Evolutionary conservation across 768 basidiomycete species (phyloP), one percentile per base, ranked within the genome.

Genomic region (Scleroderma citrinum): DNA sequence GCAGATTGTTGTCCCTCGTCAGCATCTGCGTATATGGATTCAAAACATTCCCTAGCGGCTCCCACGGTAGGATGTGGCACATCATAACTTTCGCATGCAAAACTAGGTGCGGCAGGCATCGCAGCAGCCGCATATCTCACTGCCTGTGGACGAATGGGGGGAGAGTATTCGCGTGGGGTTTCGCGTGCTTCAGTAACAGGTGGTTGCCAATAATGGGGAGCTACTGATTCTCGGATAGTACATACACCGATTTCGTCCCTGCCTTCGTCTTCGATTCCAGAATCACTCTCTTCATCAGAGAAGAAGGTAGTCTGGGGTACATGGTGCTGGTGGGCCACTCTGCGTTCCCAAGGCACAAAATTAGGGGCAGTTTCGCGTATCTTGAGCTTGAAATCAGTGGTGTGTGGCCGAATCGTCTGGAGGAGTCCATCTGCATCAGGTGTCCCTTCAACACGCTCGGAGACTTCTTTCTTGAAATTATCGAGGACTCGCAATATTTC

Each of bases 321-420:
- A n/a, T n/a, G 7, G 17, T 14, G 30, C 43, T 44, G 47, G 2
- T 12, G 10, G 1, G 36, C 42, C 19, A 47, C 43, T 14, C 35
- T 46, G 16, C 47, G 62, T 21, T 64, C 66, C 53, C 76, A 81
- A 0, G 84, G 83, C 7, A 71, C 54, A 52, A 88, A 87, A 2
- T 73, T 58, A 0, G 85, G 85, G 0, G 80, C 76, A 0, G 84
- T 85, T 0, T 39, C 43, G 1, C 73, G 70, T 37, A 87, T 80
- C 1, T 19, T 12, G 56, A 34, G 26, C 48, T 48, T 24, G 16
- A n/a, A 16, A 53, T 20, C 14, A 2, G 23, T 21, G 11, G 24
- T 8, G 0, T 68, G 65, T 0, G 77, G 75, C 2, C 74, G 72
- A 12, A 88, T 78, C 0, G 58, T 44, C 52, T 87, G 85, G 4